phyloP scores from a whole-genome alignment of 768 basidiomycete genomes.

The Crassisporium funariophilum region DNA sequence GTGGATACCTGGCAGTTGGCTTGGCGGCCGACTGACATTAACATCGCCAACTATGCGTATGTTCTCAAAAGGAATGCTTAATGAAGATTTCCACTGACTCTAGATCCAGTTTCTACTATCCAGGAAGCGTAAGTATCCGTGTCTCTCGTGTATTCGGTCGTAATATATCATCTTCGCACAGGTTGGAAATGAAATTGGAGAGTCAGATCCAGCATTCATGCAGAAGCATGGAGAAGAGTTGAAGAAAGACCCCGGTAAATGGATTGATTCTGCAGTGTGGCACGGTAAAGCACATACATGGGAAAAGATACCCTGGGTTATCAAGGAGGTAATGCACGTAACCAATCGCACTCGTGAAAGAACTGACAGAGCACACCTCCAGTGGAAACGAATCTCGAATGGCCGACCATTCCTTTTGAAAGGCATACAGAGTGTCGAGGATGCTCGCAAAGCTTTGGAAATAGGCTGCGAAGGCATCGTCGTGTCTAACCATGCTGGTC shows the following conservation, averaged over 20 bases:
- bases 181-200: slow-evolving; percentile 49
- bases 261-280: slow-evolving; percentile 51
- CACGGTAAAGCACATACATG: slow-evolving; percentile 55
- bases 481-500: slow-evolving; percentile 57
- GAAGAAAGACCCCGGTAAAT: slow-evolving; percentile 43
- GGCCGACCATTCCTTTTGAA: slow-evolving; percentile 56
- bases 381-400: slow-evolving; percentile 51
- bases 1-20: slow-evolving; percentile 55
- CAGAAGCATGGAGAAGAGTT: slow-evolving; percentile 43
- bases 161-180: slow-evolving; percentile 12
- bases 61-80: too few species aligned
- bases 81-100: too few species aligned
- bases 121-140: slow-evolving; percentile 25
- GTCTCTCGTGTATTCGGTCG: background rate
- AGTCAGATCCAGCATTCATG: slow-evolving; percentile 53
- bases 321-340: slow-evolving; percentile 47
- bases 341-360: too few species aligned
- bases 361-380: slow-evolving; percentile 5
- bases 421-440: slow-evolving; percentile 50
- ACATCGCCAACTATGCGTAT: slow-evolving; percentile 50
- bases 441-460: slow-evolving; percentile 49
- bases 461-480: slow-evolving; percentile 55
- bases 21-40: slow-evolving; percentile 51
- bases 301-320: slow-evolving; percentile 53
- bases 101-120: slow-evolving; percentile 40